Conservation (phyloP, 2,329 filamentous ascomycete genomes). For the Amauroascus niger region DNA sequence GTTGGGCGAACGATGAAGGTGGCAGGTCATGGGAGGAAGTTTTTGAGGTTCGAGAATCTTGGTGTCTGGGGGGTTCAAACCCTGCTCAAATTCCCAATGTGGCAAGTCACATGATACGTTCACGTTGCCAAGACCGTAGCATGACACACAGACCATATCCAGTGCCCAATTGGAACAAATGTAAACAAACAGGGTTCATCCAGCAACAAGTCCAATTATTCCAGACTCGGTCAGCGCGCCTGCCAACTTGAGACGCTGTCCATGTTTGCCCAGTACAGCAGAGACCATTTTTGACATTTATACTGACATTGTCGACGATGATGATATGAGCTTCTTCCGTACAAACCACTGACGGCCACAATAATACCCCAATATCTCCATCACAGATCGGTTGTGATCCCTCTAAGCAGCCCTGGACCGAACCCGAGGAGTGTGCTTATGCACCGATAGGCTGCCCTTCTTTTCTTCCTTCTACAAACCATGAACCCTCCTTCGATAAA, state of each 20-base stretch:
- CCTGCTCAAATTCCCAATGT: neutral
- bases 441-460: neutral
- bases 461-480: neutral
- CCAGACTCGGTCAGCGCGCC: no score
- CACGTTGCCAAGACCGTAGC: constrained; percentile 7
- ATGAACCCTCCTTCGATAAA: constrained; percentile 48
- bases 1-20: neutral
- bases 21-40: neutral
- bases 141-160: constrained; percentile 7
- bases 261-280: no score
- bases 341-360: neutral
- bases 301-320: neutral
- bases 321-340: constrained; percentile 1
- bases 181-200: constrained; percentile 18
- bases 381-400: no score
- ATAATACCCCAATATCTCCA: neutral
- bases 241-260: no score
- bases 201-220: constrained; percentile 6
- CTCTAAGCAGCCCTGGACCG: neutral
- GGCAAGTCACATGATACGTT: constrained; percentile 4
- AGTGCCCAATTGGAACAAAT: constrained; percentile 11
- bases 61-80: neutral
- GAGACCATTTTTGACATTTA: neutral
- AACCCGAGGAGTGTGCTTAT: neutral
- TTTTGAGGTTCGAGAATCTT: neutral